phyloP scores from a whole-genome alignment of 1,139 yeast species.

The Hyphopichia pseudoburtonii region DNA sequence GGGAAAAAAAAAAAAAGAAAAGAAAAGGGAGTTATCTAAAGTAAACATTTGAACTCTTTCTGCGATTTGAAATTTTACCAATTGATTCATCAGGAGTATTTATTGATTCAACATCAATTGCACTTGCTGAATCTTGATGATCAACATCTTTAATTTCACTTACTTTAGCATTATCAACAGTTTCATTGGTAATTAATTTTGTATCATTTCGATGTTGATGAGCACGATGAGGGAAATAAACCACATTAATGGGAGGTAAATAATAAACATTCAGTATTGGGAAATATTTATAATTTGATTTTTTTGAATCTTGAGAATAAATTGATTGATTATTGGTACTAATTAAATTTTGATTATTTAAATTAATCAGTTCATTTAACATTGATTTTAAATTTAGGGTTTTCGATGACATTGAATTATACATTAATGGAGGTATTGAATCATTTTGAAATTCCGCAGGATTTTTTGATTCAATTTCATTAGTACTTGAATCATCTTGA shows the following conservation, averaged over 20 bases:
- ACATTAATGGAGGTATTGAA: slow-evolving; percentile 12
- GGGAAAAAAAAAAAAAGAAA: neutral
- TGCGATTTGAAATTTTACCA: slow-evolving; percentile 8
- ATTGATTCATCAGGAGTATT: slow-evolving; percentile 9
- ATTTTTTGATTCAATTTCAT: neutral
- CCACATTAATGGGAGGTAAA: slow-evolving; percentile 60
- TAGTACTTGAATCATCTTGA: slow-evolving; percentile 8
- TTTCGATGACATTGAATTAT: slow-evolving; percentile 11
- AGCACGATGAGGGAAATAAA: slow-evolving; percentile 59
- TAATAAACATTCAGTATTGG: slow-evolving; percentile 58
- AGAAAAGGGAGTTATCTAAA: too few species aligned
- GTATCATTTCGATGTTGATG: slow-evolving; percentile 33
- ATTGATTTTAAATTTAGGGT: slow-evolving; percentile 14
- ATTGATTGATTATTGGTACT: neutral
- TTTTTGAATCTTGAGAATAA: neutral
- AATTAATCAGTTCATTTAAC: slow-evolving; percentile 3
- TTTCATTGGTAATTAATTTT: slow-evolving; percentile 5
- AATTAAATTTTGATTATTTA: neutral
- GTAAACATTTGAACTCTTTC: slow-evolving; percentile 33
- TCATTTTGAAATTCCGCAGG: slow-evolving; percentile 8
- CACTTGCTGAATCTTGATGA: too few species aligned
- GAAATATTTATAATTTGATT: slow-evolving; percentile 48
- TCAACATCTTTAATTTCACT: too few species aligned
- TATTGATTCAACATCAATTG: too few species aligned
- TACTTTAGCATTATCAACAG: too few species aligned